These are phyloP conservation scores for Zygoascus flipseniorum DNA, from an alignment of 805 yeast species.

Conservation along the genomic window DNA sequence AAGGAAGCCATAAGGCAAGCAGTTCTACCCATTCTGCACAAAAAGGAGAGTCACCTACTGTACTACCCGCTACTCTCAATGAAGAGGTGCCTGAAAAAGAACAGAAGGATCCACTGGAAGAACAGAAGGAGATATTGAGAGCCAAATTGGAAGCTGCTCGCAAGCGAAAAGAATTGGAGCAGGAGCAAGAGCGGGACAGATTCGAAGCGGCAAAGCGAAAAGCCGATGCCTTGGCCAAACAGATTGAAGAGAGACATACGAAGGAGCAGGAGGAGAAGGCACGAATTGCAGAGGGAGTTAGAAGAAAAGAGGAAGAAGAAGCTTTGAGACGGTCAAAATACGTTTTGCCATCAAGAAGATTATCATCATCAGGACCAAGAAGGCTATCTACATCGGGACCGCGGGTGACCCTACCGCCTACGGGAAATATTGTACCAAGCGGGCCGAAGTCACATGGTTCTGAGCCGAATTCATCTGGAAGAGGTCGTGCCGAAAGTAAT, in stretches of 20 bases:
- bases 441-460: background rate
- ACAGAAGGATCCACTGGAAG: constrained; percentile 14
- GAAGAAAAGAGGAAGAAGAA: constrained; percentile 4
- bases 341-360: background rate
- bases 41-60: background rate
- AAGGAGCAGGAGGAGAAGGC: constrained; percentile 11
- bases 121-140: constrained; percentile 29
- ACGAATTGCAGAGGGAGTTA: background rate
- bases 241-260: constrained; percentile 15
- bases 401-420: background rate
- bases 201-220: constrained; percentile 22
- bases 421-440: background rate
- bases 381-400: background rate
- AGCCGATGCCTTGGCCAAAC: constrained; percentile 25
- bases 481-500: background rate
- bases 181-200: constrained; percentile 22
- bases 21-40: background rate
- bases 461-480: background rate
- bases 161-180: constrained; percentile 29
- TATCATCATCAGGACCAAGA: background rate
- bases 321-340: constrained; percentile 1
- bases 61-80: background rate
- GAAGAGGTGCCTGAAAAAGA: background rate
- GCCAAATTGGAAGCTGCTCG: constrained; percentile 26
- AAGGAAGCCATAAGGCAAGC: background rate